Base-by-base conservation (phyloP, 495 filamentous ascomycete species). In the Melanomma pulvis-pyrius region DNA sequence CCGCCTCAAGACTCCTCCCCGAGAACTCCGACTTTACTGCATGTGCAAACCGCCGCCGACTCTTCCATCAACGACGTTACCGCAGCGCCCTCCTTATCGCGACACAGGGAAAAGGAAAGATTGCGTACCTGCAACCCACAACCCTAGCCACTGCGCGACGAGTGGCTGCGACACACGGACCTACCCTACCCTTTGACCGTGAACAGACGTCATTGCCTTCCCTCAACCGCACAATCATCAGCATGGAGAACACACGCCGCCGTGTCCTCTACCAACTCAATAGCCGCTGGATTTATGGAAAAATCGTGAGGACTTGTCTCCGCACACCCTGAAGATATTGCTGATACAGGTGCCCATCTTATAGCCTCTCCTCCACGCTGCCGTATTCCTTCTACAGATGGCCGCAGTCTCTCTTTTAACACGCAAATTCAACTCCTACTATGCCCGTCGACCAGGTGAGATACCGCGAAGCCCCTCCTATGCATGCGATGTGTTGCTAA, bases 391-490 rank as follows among this genome's bases (percentile, higher is more conserved):
- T 19, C 83, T 96, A 77, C 90, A 97, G 77, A 90, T 98, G 88
- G 87, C 85, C 26, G 84, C 92, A 70, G 83, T 96, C 59, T 88
- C 87, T 71, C 86, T 92, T 68, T 79, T 96, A 53, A 88, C 86
- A 46, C 85, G 90, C 67, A 92, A 92, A 70, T 99, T 96, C 81
- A 96, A 96, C 78, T 82, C 85, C 65, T 96, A 96, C 81, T 99
- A 97, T 84, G 85, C 88, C 55, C 86, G 88, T 69, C 90, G 89
- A 72, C 93, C 93, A 77, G 81, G 91, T 93, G 82, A 63, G 81
- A 71, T 51, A 29, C 34, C n/a, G 41, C 24, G 9, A 4, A 21
- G 41, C 21, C 34, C 17, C n/a, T 26, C 47, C 30, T 44, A 19
- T 56, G 28, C 47, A 57, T 47, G 34, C 34, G 25, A 48, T 55